These are phyloP conservation scores for Arthrobotrys sphaeroides DNA, from an alignment of 2,329 filamentous ascomycete genomes.

Conservation along the genomic window DNA sequence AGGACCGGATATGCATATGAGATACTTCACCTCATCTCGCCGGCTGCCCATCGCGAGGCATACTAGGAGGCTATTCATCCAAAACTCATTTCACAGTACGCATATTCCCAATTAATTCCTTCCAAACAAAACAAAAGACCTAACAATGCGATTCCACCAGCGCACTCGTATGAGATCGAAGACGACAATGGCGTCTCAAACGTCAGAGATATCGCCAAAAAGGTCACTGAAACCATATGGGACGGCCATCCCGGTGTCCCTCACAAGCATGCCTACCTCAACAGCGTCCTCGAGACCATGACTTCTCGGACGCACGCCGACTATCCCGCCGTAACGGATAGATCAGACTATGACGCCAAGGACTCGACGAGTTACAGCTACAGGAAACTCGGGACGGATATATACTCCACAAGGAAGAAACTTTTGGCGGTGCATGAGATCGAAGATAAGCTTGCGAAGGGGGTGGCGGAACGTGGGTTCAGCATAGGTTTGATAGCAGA, in stretches of 20 bases:
- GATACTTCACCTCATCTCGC: not conserved
- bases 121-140: not conserved
- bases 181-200: not conserved
- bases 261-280: slow-evolving; percentile 11
- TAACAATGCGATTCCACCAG: not conserved
- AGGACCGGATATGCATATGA: not conserved
- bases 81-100: slow-evolving; percentile 24
- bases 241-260: slow-evolving; percentile 24
- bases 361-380: not conserved
- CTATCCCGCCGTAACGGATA: slow-evolving; percentile 17
- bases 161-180: not conserved
- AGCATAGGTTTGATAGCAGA: slow-evolving; percentile 37
- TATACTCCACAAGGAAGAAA: slow-evolving; percentile 2
- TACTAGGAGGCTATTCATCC: not conserved
- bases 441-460: not conserved
- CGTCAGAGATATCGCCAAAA: not conserved
- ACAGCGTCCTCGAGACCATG: slow-evolving; percentile 9
- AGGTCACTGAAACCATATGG: not conserved
- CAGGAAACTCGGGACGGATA: slow-evolving; percentile 8
- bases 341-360: slow-evolving; percentile 1
- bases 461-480: not conserved
- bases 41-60: not conserved
- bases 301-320: not conserved
- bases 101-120: too few relatives aligned
- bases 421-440: not conserved